phyloP scores from a whole-genome alignment of 192 early-diverging fungal genomes.

The Umbelopsis isabellina region DNA sequence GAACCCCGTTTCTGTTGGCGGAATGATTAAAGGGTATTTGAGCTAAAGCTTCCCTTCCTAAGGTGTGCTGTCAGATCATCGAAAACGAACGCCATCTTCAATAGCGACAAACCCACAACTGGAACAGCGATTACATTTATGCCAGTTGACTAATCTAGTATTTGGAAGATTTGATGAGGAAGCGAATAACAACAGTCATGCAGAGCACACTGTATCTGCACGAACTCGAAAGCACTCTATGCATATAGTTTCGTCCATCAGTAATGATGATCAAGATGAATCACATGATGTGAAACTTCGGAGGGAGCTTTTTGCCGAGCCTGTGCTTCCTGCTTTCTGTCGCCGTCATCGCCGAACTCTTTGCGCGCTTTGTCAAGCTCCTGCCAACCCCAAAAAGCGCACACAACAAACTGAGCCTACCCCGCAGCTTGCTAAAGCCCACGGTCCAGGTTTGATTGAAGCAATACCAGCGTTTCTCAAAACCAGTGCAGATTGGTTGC shows the following conservation, averaged over 20 bases:
- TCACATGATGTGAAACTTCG: constrained; percentile 27
- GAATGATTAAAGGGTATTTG: not conserved
- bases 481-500: constrained; percentile 50
- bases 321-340: constrained; percentile 40
- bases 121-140: constrained; percentile 54
- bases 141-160: constrained; percentile 55
- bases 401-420: not conserved
- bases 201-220: constrained; percentile 27
- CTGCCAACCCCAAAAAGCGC: not conserved
- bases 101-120: constrained; percentile 8
- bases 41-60: not conserved
- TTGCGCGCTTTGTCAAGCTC: constrained; percentile 42
- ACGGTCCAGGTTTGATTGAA: constrained; percentile 46
- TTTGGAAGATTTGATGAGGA: constrained; percentile 55
- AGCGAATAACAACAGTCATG: constrained; percentile 24
- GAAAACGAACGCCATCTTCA: constrained; percentile 31
- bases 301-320: constrained; percentile 32
- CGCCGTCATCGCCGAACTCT: constrained; percentile 49
- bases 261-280: constrained; percentile 20
- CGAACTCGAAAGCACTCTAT: constrained; percentile 31
- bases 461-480: constrained; percentile 55
- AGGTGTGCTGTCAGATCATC: constrained; percentile 41
- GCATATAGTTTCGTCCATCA: constrained; percentile 5
- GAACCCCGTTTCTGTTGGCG: not conserved
- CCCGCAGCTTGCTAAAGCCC: constrained; percentile 3